phyloP scores from a whole-genome alignment of 441 rosid genomes.

The Lepidium campestre region DNA sequence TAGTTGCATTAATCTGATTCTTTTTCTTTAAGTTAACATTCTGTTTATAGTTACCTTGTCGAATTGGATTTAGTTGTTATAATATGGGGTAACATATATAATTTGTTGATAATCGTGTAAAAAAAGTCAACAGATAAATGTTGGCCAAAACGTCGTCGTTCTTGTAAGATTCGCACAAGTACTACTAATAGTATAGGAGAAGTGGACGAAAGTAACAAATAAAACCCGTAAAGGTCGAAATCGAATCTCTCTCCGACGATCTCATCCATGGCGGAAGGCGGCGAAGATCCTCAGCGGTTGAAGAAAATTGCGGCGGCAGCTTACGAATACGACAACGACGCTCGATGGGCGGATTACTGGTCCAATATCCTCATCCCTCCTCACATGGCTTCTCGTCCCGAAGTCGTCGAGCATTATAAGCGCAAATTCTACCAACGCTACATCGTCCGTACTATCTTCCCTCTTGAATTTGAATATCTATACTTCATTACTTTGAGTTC shows the following conservation, averaged over 20 bases:
- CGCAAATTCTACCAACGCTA: slow-evolving; percentile 98
- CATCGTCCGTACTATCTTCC: slow-evolving; percentile 40
- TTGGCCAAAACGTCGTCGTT: slow-evolving; percentile 4
- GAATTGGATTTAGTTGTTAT: too few species aligned
- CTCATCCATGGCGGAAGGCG: slow-evolving; percentile 54
- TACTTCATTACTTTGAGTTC: not conserved
- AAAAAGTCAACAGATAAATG: not conserved
- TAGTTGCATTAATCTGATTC: not conserved
- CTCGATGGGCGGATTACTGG: slow-evolving; percentile 93
- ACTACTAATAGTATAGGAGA: not conserved
- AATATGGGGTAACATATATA: too few species aligned
- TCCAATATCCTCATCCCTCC: slow-evolving; percentile 92
- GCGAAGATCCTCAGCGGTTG: slow-evolving; percentile 77
- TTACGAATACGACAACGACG: slow-evolving; percentile 83
- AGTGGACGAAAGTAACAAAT: slow-evolving; percentile 1
- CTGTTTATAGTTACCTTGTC: too few species aligned
- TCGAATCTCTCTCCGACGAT: slow-evolving; percentile 15
- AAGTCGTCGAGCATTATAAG: slow-evolving; percentile 82
- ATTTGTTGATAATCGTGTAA: too few species aligned
- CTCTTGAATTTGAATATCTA: not conserved
- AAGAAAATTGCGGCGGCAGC: slow-evolving; percentile 81
- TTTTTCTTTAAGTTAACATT: too few species aligned
- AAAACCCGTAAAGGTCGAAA: slow-evolving; percentile 13
- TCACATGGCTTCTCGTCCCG: slow-evolving; percentile 81
- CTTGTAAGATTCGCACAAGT: not conserved